Evolutionary conservation across 176 grass and related monocot species (phyloP), one percentile per base, ranked within the genome.

Genomic region (Dactylis glomerata): DNA sequence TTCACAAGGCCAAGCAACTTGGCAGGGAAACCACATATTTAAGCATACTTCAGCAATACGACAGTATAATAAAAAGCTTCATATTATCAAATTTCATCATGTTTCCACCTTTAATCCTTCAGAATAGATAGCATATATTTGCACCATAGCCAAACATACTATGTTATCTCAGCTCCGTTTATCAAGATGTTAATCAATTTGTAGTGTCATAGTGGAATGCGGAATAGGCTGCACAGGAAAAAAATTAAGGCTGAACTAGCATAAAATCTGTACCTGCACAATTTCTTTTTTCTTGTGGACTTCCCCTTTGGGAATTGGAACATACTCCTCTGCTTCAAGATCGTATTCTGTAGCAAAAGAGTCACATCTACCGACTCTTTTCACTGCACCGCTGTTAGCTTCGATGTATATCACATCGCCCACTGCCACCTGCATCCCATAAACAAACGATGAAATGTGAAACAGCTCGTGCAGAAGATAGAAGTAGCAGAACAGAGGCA

Each of bases 321-420:
- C 96, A 89, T 99, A 99, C 81, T 99, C 96, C 64, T 99, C 93
- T 46, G 96, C 96, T 86, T 99, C 96, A 76, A 99, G 93, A 91
- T 99, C 96, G 24, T 86, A 99, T 90, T 99, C 93, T 64, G 96
- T 99, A 83, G 93, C 96, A 89, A 96, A 99, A 83, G 96, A 82
- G 92, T 96, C 96, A 87, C 96, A 99, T 90, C 96, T 92, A 84
- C 96, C 96, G 2, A 99, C 96, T 96, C 96, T 95, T 81, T 96
- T 99, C 76, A 99, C 96, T 41, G 96, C 96, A 82, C 93, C 91
- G 55, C 96, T 99, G 88, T 94, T 99, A 83, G 91, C 77, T 94
- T 99, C 96, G 1, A 99, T 94, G 81, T 99, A 99, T 87, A 99
- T 99, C 82, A 99, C 96, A 90, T 99, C 96, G 46, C 93, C 96